Evolutionary conservation across 257 asterid genomes (phyloP).

Genomic region (Coffea eugenioides): DNA sequence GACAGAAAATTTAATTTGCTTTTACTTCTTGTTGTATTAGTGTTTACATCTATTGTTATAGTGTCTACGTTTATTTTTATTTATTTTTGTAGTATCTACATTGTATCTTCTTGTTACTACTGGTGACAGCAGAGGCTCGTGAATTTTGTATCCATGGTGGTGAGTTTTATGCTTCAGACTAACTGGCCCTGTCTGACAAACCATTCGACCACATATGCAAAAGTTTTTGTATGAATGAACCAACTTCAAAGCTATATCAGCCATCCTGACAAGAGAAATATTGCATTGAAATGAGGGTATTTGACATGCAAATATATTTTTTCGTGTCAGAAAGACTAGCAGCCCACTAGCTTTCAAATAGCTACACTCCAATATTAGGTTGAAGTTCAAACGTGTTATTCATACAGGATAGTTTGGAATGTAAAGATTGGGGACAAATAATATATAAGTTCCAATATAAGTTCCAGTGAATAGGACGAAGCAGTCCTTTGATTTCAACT

Average conservation of each 20-base stretch:
- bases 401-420: constrained; percentile 6
- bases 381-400: constrained; percentile 11
- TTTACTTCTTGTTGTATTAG: too few relatives aligned
- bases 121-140: neutral
- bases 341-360: constrained; percentile 13
- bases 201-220: neutral
- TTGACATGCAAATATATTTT: neutral
- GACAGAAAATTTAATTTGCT: too few relatives aligned
- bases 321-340: neutral
- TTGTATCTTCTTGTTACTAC: too few relatives aligned
- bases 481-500: constrained; percentile 22
- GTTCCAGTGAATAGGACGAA: constrained; percentile 26
- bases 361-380: constrained; percentile 31
- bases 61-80: too few relatives aligned
- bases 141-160: neutral
- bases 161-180: neutral
- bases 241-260: neutral
- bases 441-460: constrained; percentile 2
- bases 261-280: neutral
- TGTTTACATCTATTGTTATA: too few relatives aligned
- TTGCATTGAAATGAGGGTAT: neutral
- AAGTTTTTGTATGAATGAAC: neutral
- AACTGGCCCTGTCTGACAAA: neutral
- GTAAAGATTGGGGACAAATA: constrained; percentile 2
- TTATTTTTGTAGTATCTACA: too few relatives aligned